These are phyloP conservation scores for Aegilops bicornis DNA, from an alignment of 176 grass and related monocot genomes.

Conservation along the genomic window DNA sequence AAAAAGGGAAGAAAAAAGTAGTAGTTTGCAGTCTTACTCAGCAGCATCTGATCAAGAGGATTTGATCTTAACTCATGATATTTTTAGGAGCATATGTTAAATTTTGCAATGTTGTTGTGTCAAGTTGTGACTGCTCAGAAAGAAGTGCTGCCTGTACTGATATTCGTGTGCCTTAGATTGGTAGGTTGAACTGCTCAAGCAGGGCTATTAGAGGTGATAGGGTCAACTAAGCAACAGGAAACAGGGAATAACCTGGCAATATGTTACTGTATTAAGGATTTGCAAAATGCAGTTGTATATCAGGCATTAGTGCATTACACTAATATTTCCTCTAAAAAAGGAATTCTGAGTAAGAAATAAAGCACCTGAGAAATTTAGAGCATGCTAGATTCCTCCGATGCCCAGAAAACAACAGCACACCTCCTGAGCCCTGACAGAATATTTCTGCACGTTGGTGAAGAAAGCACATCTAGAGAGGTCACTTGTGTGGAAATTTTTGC, in stretches of 20 bases:
- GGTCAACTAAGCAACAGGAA: neutral
- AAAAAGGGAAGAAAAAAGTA: neutral
- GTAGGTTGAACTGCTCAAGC: neutral
- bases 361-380: constrained; percentile 12
- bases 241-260: neutral
- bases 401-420: constrained; percentile 1
- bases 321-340: neutral
- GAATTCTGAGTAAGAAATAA: neutral
- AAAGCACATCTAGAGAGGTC: neutral
- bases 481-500: neutral
- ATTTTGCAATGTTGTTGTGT: neutral
- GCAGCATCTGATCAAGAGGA: neutral
- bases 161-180: neutral
- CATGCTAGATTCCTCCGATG: constrained; percentile 15
- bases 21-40: neutral
- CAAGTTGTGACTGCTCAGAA: neutral
- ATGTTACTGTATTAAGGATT: neutral
- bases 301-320: neutral
- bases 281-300: neutral
- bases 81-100: constrained; percentile 3
- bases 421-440: neutral
- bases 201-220: neutral
- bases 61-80: neutral
- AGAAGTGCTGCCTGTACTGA: neutral
- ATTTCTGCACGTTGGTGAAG: constrained; percentile 1